Base-by-base conservation (phyloP, 768 basidiomycete genomes). In the Mycena vitilis region DNA sequence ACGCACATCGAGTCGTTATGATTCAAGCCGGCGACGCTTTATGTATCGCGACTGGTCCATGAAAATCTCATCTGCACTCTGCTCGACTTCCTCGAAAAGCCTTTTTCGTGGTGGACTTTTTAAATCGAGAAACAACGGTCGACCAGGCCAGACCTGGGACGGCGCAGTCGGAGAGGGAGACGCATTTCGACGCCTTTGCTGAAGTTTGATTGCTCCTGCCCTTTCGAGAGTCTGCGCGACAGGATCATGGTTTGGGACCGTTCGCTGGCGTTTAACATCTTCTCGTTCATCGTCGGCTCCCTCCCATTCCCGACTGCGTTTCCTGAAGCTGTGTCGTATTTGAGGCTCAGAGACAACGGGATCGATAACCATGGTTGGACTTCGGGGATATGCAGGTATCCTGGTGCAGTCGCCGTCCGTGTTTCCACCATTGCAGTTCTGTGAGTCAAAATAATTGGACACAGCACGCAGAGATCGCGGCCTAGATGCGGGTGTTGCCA, bases 251-350 rank as follows among this genome's bases (percentile, higher is more conserved):
- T 13, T 37, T 30, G 25, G n/a, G 12, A 20, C 3, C 30, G 16
- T 40, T 13, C 65, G 65, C n/a, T 36, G 65, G 16, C 65, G 65
- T 48, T 60, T 60, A 2, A 34, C 22, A 9, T 34, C 36, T 30
- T 1, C 0, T 34, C 36, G 42, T 15, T 18, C 58, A 22, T 60
- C 65, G 15, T 66, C 58, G 25, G 9, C 47, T 5, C 51, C 63
- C 11, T 34, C 5, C 30, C 30, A 30, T 11, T 52, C 65, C 36
- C 65, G 58, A 22, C 8, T 44, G 16, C 65, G 65, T 15, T 66
- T 66, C 4, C 63, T n/a, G 1, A 18, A 6, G 25, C 48, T 20
- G 30, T 16, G 53, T 10, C 22, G n/a, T 15, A 40, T 40, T 40
- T 40, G 40, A 40, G 40, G 15, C 10, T 37, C 53, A 16, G 5